These are phyloP conservation scores for Komagataella phaffii DNA, from an alignment of 805 yeast genomes.

Conservation along the genomic window DNA sequence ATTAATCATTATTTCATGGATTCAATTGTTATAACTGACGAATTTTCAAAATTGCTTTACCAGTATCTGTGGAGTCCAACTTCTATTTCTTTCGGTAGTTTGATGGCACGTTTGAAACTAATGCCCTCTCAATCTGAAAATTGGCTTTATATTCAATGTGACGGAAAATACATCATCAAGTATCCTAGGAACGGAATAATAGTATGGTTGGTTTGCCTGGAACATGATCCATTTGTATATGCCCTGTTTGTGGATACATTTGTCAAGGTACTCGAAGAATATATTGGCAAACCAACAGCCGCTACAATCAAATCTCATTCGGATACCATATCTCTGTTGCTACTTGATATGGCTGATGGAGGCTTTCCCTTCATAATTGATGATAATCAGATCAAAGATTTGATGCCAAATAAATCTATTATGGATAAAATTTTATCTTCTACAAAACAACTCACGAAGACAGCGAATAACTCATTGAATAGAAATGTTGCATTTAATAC, in stretches of 20 bases:
- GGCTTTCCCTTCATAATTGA: slow-evolving; percentile 68
- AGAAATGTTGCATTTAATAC: slow-evolving; percentile 2
- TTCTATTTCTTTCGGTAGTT: not conserved
- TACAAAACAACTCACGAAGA: slow-evolving; percentile 18
- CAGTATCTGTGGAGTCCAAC: not conserved
- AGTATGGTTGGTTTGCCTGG: not conserved
- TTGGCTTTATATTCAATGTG: not conserved
- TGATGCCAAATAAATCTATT: slow-evolving; percentile 53
- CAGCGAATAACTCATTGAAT: slow-evolving; percentile 16
- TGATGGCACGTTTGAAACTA: not conserved
- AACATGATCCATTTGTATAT: slow-evolving; percentile 29
- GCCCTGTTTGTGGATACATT: slow-evolving; percentile 26
- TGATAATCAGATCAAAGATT: slow-evolving; percentile 51
- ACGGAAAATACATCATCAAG: not conserved
- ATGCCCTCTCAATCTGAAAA: not conserved
- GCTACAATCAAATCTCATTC: slow-evolving; percentile 52
- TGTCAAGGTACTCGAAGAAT: slow-evolving; percentile 23
- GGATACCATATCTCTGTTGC: slow-evolving; percentile 55
- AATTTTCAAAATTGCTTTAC: not conserved
- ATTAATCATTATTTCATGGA: not conserved
- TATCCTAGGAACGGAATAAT: not conserved
- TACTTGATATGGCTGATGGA: slow-evolving; percentile 69
- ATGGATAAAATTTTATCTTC: slow-evolving; percentile 36
- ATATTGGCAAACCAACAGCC: slow-evolving; percentile 33
- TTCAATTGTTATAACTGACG: not conserved